Evolutionary conservation across 2,329 filamentous ascomycete genomes (phyloP).

Genomic region (Bipolaris cookei): DNA sequence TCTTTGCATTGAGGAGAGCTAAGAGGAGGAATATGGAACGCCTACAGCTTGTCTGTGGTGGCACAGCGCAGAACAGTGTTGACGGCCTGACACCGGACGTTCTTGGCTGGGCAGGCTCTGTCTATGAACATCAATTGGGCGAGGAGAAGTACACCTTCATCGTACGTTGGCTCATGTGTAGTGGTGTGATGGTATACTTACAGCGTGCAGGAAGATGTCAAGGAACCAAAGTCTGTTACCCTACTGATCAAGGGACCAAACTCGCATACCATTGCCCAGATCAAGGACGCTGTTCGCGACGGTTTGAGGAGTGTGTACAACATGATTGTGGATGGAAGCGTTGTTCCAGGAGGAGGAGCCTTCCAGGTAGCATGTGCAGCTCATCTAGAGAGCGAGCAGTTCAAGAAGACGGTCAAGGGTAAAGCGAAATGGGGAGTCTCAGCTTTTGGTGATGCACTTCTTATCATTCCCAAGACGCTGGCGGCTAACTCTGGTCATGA

Average conservation of each 20-base stretch:
- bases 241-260: slow-evolving; percentile 98
- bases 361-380: slow-evolving; percentile 94
- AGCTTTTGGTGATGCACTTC: slow-evolving; percentile 91
- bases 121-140: slow-evolving; percentile 96
- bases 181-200: slow-evolving; percentile 24
- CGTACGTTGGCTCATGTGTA: slow-evolving; percentile 33
- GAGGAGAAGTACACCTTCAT: slow-evolving; percentile 99
- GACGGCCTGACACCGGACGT: slow-evolving; percentile 88
- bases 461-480: slow-evolving; percentile 96
- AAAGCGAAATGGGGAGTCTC: slow-evolving; percentile 96
- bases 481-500: slow-evolving; percentile 96
- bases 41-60: slow-evolving; percentile 91
- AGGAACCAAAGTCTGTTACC: slow-evolving; percentile 97
- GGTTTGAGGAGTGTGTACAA: slow-evolving; percentile 97
- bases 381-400: slow-evolving; percentile 84
- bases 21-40: slow-evolving; percentile 99
- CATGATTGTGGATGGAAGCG: slow-evolving; percentile 97
- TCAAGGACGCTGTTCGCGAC: slow-evolving; percentile 94
- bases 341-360: slow-evolving; percentile 91
- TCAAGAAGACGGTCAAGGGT: slow-evolving; percentile 90
- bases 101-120: slow-evolving; percentile 92
- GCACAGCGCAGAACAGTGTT: slow-evolving; percentile 91
- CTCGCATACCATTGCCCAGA: slow-evolving; percentile 92
- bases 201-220: slow-evolving; percentile 76
- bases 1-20: slow-evolving; percentile 88